A percentile compares a stretch with the other conserved stretches of the same genome.
Conservation (phyloP, 1,139 yeast species). For the Geotrichum histeridarum region DNA sequence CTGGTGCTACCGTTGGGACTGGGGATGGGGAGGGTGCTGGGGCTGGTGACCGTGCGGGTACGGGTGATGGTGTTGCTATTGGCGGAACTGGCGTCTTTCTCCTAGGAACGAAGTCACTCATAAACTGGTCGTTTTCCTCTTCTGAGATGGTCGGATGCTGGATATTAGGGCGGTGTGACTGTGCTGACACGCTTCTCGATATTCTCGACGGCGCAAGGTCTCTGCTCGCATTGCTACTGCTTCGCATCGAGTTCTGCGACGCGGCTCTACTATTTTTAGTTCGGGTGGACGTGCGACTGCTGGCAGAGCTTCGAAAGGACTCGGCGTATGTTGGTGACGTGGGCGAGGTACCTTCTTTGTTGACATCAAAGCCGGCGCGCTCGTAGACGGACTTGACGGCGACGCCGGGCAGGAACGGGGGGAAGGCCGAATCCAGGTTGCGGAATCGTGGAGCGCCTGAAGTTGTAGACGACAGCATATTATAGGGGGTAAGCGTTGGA, state of each 20-base stretch:
- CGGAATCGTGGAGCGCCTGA: neutral
- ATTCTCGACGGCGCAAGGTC: too few relatives aligned
- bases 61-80: neutral
- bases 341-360: conserved; percentile 15
- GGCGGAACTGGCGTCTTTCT: neutral
- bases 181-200: too few relatives aligned
- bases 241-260: too few relatives aligned
- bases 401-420: conserved; percentile 36
- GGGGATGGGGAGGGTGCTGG: neutral
- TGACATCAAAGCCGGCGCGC: conserved; percentile 41
- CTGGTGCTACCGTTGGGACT: neutral
- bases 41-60: neutral
- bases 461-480: neutral
- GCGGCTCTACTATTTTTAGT: neutral
- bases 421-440: conserved; percentile 39
- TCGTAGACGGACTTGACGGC: conserved; percentile 38
- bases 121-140: neutral
- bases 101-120: neutral
- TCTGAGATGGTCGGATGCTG: neutral
- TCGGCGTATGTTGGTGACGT: neutral
- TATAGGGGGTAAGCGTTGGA: neutral
- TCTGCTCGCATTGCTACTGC: too few relatives aligned
- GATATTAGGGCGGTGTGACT: too few relatives aligned
- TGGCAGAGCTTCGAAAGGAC: neutral
- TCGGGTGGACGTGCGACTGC: neutral